A percentile compares a stretch with the other conserved stretches of the same genome.
Evolutionary conservation across 2,329 filamentous ascomycete species (phyloP).

Genomic region (Exophiala dermatitidis): DNA sequence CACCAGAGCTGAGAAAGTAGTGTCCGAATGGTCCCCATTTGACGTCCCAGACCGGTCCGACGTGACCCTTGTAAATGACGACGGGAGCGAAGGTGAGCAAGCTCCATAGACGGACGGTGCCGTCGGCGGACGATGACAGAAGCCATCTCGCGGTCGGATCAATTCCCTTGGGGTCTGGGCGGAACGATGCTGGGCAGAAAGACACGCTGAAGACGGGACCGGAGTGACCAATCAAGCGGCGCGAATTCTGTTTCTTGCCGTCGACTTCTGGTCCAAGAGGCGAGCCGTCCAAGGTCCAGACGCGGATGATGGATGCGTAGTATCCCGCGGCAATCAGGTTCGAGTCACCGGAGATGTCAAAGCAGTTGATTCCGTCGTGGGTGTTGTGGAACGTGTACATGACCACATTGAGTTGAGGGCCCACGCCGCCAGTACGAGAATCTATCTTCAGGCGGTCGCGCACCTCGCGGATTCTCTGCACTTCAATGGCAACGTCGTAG

Average conservation of each 20-base stretch:
- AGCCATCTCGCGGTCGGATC: constrained; percentile 62
- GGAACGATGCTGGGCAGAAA: constrained; percentile 66
- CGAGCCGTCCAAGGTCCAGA: constrained; percentile 86
- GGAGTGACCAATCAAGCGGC: constrained; percentile 75
- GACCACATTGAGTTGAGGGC: constrained; percentile 76
- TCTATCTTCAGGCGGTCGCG: constrained; percentile 87
- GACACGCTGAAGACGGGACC: constrained; percentile 82
- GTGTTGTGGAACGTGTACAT: constrained; percentile 99
- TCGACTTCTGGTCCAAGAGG: constrained; percentile 63
- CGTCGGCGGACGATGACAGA: constrained; percentile 80
- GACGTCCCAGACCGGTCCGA: constrained; percentile 80
- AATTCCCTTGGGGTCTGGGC: constrained; percentile 42
- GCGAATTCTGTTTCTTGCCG: constrained; percentile 63
- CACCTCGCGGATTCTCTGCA: constrained; percentile 88
- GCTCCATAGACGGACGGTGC: constrained; percentile 85
- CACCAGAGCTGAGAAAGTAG: constrained; percentile 83
- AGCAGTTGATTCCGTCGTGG: constrained; percentile 80
- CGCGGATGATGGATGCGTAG: constrained; percentile 86
- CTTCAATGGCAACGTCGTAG: constrained; percentile 86
- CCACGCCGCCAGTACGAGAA: constrained; percentile 71
- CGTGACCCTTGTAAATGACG: constrained; percentile 88
- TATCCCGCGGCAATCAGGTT: constrained; percentile 82
- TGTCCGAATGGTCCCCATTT: constrained; percentile 89
- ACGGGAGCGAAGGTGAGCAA: constrained; percentile 86
- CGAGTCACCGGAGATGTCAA: constrained; percentile 91